Conservation (phyloP, 306 rosid genomes). For the Aeschynomene evenia region DNA sequence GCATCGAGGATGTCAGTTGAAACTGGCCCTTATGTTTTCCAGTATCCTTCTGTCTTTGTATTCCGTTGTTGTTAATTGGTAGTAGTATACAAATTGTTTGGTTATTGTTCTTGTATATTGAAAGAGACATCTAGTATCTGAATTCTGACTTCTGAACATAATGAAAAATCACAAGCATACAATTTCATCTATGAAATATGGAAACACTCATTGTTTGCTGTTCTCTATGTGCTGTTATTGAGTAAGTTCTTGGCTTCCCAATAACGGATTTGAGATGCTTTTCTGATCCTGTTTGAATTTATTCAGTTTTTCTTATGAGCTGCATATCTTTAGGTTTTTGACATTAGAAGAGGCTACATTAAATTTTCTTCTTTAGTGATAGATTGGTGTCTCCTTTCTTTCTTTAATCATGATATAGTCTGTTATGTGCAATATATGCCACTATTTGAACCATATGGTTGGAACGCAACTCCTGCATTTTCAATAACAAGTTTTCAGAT, state of each 20-base stretch:
- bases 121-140: neutral
- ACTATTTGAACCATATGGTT: no score
- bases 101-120: slow-evolving; percentile 3
- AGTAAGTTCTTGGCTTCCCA: neutral
- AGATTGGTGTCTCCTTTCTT: neutral
- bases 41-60: slow-evolving; percentile 68
- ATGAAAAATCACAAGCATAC: neutral
- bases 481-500: no score
- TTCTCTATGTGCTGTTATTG: slow-evolving; percentile 8
- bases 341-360: neutral
- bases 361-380: neutral
- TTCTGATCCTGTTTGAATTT: neutral
- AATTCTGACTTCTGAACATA: no score
- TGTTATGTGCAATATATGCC: no score
- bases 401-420: neutral
- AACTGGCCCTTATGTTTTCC: slow-evolving; percentile 90
- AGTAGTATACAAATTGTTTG: neutral
- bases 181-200: no score
- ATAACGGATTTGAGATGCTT: neutral
- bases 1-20: slow-evolving; percentile 96
- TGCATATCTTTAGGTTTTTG: slow-evolving; percentile 7
- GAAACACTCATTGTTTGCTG: slow-evolving; percentile 2
- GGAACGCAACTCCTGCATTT: no score
- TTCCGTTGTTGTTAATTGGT: neutral
- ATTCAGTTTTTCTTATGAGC: neutral